Evolutionary conservation across 2,329 filamentous ascomycete species (phyloP), one percentile per base, ranked within the genome.

Genomic region (Aspergillus amoenus): DNA sequence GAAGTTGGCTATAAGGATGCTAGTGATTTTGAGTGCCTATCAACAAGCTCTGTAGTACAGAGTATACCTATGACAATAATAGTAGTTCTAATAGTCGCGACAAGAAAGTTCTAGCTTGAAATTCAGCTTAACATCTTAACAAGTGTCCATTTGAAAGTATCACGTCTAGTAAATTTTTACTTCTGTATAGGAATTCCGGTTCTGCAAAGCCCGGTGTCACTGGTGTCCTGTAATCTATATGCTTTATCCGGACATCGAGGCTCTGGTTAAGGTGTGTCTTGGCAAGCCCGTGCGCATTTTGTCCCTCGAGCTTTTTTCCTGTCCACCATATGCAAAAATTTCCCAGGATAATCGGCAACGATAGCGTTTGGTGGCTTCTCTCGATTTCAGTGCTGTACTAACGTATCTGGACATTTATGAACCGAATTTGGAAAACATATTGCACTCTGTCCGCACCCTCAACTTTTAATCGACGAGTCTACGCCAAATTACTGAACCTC

Each of bases 1-100:
- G 81, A 1, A 68, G 72, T 52, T 85, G 80, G 77, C 68, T 80
- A 63, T 82, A 66, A 13, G 40, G 17, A 17, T 7, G n/a, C 40
- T 17, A 17, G n/a, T 42, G 40, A 42, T 17, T 21, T 18, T 42
- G 40, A 18, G 4, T 4, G n/a, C 17, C 21, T 42, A 42, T 18
- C 17, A 21, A 8, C 40, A 42, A 42, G 34, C 34, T 15, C 18
- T 17, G 40, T 42, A 17, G 15, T 21, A 45, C 37, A 15, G 17
- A 17, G 15, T 42, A 51, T 44, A 27, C 18, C 11, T 21, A 42
- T 39, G 27, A 44, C 27, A 11, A 42, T 46, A 40, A 41, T 43
- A 40, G 7, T 46, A 56, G 42, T 17, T 18, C 9, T 56, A 47
- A 52, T 48, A 43, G 17, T 43, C 11, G 40, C 41, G 44, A 40